A percentile compares a stretch with the other conserved stretches of the same genome.
These are phyloP conservation scores for Backusella mclennaniae DNA, from an alignment of 192 early-diverging fungal genomes.

Conservation along the genomic window DNA sequence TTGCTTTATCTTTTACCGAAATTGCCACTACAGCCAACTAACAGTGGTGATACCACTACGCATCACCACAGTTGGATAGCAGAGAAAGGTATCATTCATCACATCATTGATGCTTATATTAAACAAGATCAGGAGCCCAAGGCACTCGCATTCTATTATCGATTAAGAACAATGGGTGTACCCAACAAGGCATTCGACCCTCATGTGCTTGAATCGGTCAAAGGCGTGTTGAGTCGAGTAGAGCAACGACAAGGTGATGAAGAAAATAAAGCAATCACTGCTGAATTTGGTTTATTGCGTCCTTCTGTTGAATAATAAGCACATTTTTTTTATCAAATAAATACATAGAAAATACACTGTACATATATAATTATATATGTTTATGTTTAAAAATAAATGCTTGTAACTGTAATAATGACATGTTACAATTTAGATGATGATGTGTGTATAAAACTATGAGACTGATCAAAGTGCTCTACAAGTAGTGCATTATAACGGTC, in stretches of 20 bases:
- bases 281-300: conserved; percentile 3
- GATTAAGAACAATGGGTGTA: background rate
- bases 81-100: background rate
- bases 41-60: background rate
- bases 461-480: conserved; percentile 27
- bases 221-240: background rate
- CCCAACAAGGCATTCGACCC: conserved; percentile 13
- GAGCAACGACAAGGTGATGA: background rate
- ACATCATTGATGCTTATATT: conserved; percentile 10
- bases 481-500: conserved; percentile 33
- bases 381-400: background rate
- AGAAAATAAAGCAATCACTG: background rate
- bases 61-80: background rate
- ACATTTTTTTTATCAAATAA: background rate
- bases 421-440: background rate
- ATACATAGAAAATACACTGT: background rate
- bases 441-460: background rate
- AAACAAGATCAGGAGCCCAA: conserved; percentile 19
- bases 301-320: background rate
- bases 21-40: background rate
- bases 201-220: background rate
- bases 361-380: background rate
- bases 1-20: conserved; percentile 6
- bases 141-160: conserved; percentile 21
- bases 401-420: background rate